A percentile compares a stretch with the other conserved stretches of the same genome.
phyloP scores from a whole-genome alignment of 164 flowering plant genomes.

The Vitis rotundifolia region DNA sequence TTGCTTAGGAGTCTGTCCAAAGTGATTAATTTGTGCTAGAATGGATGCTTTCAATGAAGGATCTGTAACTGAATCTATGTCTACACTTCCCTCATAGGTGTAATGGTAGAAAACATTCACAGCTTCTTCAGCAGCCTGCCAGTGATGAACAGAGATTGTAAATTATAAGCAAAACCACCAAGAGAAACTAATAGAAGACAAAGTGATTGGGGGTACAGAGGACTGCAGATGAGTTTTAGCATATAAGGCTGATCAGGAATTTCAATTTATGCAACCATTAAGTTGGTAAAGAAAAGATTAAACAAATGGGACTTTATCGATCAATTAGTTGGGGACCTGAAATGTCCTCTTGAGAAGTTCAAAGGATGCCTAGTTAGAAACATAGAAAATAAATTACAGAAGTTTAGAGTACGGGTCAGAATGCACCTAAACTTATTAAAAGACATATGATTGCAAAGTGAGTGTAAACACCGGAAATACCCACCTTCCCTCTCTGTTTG shows the following conservation, averaged over 20 bases:
- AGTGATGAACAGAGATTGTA: constrained; percentile 5
- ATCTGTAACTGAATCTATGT: constrained; percentile 91
- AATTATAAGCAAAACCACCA: constrained; percentile 5
- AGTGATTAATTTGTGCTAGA: constrained; percentile 96
- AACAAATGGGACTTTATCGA: neutral
- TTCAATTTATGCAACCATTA: neutral
- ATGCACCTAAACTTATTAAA: neutral
- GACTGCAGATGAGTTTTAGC: too few species aligned
- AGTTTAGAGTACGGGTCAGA: neutral
- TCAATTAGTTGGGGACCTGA: too few species aligned
- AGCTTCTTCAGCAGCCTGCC: constrained; percentile 96
- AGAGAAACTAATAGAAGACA: neutral
- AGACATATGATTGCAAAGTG: constrained; percentile 1
- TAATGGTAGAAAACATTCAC: constrained; percentile 98
- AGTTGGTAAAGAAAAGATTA: neutral
- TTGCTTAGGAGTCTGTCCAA: constrained; percentile 98
- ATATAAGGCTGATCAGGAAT: neutral
- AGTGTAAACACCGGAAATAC: constrained; percentile 15
- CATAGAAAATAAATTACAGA: neutral
- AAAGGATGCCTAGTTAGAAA: too few species aligned
- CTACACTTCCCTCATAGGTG: constrained; percentile 98
- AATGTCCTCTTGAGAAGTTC: too few species aligned
- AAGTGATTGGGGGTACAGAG: too few species aligned
- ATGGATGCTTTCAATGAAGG: constrained; percentile 99
- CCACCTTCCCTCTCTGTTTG: constrained; percentile 97